These are phyloP conservation scores for Phialophora verrucosa DNA, from an alignment of 2,329 filamentous ascomycete species.

Conservation along the genomic window DNA sequence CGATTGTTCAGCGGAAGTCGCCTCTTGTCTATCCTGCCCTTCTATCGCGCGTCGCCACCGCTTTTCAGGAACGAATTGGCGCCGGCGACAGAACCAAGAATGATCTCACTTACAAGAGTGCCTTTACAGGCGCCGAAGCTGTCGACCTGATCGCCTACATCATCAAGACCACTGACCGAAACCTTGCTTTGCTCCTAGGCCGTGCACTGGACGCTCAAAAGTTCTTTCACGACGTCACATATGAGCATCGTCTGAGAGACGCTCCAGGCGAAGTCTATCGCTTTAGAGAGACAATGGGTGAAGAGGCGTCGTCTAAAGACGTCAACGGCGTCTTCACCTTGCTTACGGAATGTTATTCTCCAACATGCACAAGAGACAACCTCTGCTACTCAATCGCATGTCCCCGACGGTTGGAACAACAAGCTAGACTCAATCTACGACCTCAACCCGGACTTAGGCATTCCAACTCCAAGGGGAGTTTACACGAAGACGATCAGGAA, in stretches of 20 bases:
- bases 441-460: slow-evolving; percentile 84
- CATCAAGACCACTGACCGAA: slow-evolving; percentile 94
- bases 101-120: slow-evolving; percentile 94
- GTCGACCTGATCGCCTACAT: slow-evolving; percentile 96
- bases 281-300: slow-evolving; percentile 86
- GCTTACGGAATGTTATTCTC: slow-evolving; percentile 95
- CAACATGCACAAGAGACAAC: slow-evolving; percentile 92
- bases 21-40: slow-evolving; percentile 93
- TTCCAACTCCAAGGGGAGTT: slow-evolving; percentile 70
- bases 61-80: slow-evolving; percentile 86
- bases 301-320: slow-evolving; percentile 71
- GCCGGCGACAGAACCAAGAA: slow-evolving; percentile 93
- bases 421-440: slow-evolving; percentile 91
- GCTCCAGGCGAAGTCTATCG: slow-evolving; percentile 96
- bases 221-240: slow-evolving; percentile 98
- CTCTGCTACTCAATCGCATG: slow-evolving; percentile 98
- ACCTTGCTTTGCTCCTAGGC: slow-evolving; percentile 87
- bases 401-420: slow-evolving; percentile 89
- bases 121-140: slow-evolving; percentile 93
- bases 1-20: slow-evolving; percentile 70
- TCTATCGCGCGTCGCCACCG: slow-evolving; percentile 89
- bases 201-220: slow-evolving; percentile 95
- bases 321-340: slow-evolving; percentile 98
- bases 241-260: slow-evolving; percentile 92
- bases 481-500: slow-evolving; percentile 89